These are phyloP conservation scores for Dissophora ornata DNA, from an alignment of 192 early-diverging fungal species.

Conservation along the genomic window DNA sequence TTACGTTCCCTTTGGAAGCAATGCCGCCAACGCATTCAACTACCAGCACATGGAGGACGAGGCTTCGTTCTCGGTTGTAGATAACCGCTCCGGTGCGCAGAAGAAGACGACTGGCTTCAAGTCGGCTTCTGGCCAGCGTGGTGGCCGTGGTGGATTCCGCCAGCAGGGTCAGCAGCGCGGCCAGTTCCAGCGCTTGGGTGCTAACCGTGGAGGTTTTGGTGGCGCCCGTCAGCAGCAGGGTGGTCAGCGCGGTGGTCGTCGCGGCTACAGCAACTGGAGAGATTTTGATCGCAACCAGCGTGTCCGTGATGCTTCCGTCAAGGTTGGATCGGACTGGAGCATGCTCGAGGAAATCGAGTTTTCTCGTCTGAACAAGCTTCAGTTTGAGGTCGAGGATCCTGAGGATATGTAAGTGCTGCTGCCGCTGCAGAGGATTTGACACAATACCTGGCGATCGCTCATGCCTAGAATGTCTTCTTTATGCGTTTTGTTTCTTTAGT, in stretches of 20 bases:
- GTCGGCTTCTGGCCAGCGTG: constrained; percentile 56
- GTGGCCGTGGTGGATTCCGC: constrained; percentile 60
- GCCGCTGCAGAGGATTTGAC: too few relatives aligned
- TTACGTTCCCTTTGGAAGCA: constrained; percentile 88
- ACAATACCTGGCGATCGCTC: too few relatives aligned
- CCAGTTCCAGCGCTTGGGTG: constrained; percentile 52
- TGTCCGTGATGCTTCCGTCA: constrained; percentile 87
- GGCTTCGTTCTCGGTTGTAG: constrained; percentile 94
- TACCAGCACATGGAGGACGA: constrained; percentile 94
- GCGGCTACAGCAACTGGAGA: constrained; percentile 61
- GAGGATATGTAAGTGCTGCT: constrained; percentile 79
- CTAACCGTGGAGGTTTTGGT: constrained; percentile 55
- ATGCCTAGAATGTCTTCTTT: too few relatives aligned
- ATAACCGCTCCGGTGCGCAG: constrained; percentile 73
- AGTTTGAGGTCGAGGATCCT: constrained; percentile 81
- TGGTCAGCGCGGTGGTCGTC: constrained; percentile 51
- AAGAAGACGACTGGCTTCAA: constrained; percentile 72
- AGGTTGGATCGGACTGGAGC: constrained; percentile 89
- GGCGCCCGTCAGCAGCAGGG: constrained; percentile 44
- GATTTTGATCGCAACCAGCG: constrained; percentile 67
- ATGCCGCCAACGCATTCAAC: constrained; percentile 83
- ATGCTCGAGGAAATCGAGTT: constrained; percentile 97
- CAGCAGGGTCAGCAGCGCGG: constrained; percentile 56
- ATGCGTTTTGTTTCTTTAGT: constrained; percentile 51
- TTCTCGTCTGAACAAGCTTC: constrained; percentile 83